Base-by-base conservation (phyloP, 225 moss, liverwort and hornwort species). In the Climacium dendroides region DNA sequence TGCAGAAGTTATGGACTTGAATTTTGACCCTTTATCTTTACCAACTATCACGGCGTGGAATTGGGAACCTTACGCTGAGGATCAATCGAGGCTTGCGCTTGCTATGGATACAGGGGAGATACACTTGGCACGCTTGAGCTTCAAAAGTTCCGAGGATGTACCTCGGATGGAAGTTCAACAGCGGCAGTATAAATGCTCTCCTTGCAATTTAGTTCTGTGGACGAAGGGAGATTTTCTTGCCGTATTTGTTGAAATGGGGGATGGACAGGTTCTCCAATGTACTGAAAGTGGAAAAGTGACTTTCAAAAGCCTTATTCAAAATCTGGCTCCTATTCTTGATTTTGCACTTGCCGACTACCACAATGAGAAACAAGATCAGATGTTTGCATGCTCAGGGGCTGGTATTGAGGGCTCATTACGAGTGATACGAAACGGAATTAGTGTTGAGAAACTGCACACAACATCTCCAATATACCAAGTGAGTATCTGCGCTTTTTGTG, bases 321-420 rank as follows among this genome's bases (percentile, higher is more conserved):
- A 96, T 77, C 89, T 96, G 89, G 88, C 97, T 87, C 99, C 99
- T 69, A 96, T 97, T 67, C 85, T 96, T 81, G 99, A 99, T 92
- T 99, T 97, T 89, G 89, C 97, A 58, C 90, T 97, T 62, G 99
- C 97, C n/a, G 96, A 99, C 82, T 94, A 95, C 85, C 96, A 97
- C 85, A 95, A 94, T 50, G 97, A 96, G 91, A 97, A 91, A 89
- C 97, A 99, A 94, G 99, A 96, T 89, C 99, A 99, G 91, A 97
- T 99, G 95, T 99, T 99, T 92, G 97, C 99, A 52, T 99, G 97
- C 90, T 97, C 96, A 89, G 99, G 99, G 55, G 89, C 91, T 75
- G 96, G 96, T 79, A 77, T 81, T 41, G 99, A 96, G 92, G 97
- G 96, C 65, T 96, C 99, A 82, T 92, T 99, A 85, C 95, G 97